Percentiles rank a stretch among this genome's conserved stretches.
Evolutionary conservation across 345 rosid species (phyloP).

Genomic region (Camelina laxa): DNA sequence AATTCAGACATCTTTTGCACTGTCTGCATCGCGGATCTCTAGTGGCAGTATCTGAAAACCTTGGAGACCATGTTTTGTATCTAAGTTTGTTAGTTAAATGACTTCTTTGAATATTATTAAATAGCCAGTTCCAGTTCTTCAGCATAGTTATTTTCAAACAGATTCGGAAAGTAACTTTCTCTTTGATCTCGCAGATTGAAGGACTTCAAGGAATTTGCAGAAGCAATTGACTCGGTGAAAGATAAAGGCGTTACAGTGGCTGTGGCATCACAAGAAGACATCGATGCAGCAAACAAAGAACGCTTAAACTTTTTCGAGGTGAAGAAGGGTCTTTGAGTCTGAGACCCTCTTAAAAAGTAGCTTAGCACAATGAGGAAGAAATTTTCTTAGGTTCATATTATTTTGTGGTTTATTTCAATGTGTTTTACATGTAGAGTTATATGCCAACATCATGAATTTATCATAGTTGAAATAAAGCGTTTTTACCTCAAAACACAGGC

Average conservation of each 20-base stretch:
- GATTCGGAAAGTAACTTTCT: background rate
- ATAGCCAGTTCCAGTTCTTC: background rate
- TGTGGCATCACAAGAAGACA: slow-evolving; percentile 82
- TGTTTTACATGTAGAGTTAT: background rate
- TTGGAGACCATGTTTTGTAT: slow-evolving; percentile 14
- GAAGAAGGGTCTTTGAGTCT: slow-evolving; percentile 63
- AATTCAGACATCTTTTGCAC: background rate
- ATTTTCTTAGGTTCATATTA: background rate
- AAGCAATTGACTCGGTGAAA: slow-evolving; percentile 66
- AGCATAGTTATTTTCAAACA: background rate
- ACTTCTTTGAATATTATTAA: background rate
- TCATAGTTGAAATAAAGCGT: background rate
- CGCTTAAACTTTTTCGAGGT: slow-evolving; percentile 61
- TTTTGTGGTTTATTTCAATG: background rate
- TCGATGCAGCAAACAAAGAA: slow-evolving; percentile 72
- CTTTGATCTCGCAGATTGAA: slow-evolving; percentile 52
- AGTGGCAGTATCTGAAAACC: background rate
- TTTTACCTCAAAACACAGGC: slow-evolving; percentile 1
- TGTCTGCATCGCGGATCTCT: background rate
- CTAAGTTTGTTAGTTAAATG: background rate
- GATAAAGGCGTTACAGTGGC: slow-evolving; percentile 76
- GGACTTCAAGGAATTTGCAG: slow-evolving; percentile 85
- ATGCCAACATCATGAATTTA: slow-evolving; percentile 13
- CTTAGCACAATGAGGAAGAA: background rate
- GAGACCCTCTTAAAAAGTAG: background rate